Evolutionary conservation across 139 green algal genomes (phyloP).

Genomic region (Tetradesmus obliquus): DNA sequence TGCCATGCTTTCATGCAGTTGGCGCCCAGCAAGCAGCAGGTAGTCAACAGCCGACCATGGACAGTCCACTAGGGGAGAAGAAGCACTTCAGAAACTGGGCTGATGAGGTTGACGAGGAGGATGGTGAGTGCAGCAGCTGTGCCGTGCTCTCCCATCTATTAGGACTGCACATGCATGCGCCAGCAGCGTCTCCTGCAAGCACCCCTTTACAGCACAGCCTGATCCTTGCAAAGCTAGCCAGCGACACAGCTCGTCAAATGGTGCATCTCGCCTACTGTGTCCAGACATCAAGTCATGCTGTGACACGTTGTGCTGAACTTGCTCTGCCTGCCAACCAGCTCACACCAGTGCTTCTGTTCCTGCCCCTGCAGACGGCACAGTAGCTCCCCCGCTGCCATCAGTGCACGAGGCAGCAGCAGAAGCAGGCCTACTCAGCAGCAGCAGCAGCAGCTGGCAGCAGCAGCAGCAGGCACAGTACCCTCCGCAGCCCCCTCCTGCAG

Average conservation of each 20-base stretch:
- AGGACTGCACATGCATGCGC: neutral
- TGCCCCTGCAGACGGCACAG: neutral
- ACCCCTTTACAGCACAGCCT: neutral
- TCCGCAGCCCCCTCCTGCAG: neutral
- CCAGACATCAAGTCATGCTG: too few relatives aligned
- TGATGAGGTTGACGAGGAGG: slow-evolving; percentile 40
- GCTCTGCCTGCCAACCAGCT: neutral
- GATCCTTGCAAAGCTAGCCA: neutral
- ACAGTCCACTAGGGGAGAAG: neutral
- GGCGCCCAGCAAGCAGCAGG: slow-evolving; percentile 21
- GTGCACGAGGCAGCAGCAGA: neutral
- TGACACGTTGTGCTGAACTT: neutral
- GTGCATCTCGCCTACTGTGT: too few relatives aligned
- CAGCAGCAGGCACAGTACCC: neutral
- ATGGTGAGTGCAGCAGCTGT: slow-evolving; percentile 19
- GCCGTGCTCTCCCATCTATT: neutral
- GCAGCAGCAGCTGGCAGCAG: neutral
- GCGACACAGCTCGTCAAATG: too few relatives aligned
- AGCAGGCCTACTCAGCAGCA: neutral
- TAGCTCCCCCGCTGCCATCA: neutral
- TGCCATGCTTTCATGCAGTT: slow-evolving; percentile 17
- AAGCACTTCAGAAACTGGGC: slow-evolving; percentile 38
- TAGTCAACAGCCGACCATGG: slow-evolving; percentile 8
- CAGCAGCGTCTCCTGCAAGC: neutral
- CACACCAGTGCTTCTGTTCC: neutral